A percentile compares a stretch with the other conserved stretches of the same genome.
Conservation (phyloP, 768 basidiomycete genomes). For the Porphyrellus cyaneotinctus region DNA sequence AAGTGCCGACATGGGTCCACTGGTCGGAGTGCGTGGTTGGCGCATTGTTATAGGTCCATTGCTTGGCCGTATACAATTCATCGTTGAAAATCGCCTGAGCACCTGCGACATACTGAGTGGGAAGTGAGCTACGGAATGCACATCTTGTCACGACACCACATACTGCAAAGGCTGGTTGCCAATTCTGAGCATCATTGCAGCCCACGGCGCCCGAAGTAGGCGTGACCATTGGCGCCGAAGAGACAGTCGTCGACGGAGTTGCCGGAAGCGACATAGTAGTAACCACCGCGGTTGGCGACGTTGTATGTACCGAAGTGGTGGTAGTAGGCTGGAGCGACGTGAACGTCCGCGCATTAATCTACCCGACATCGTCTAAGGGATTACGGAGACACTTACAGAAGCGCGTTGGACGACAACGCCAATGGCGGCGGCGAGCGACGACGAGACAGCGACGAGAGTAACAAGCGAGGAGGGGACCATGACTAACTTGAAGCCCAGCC, state of each 20-base stretch:
- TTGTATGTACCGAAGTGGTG: too few species aligned
- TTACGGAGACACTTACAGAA: constrained; percentile 5
- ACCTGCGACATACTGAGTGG: constrained; percentile 22
- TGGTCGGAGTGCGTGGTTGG: constrained; percentile 15
- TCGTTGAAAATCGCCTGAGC: constrained; percentile 18
- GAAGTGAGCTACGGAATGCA: background rate
- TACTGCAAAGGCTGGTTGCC: constrained; percentile 25
- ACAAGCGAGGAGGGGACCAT: constrained; percentile 15
- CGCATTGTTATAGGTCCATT: constrained; percentile 25
- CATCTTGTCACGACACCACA: background rate
- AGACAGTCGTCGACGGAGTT: too few species aligned
- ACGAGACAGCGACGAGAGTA: background rate
- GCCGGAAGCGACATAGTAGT: too few species aligned
- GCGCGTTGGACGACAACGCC: constrained; percentile 17
- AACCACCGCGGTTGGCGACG: too few species aligned
- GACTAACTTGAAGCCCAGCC: rapidly evolving
- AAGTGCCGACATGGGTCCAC: constrained; percentile 13
- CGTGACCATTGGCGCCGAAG: too few species aligned
- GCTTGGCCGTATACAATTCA: constrained; percentile 22
- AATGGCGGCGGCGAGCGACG: constrained; percentile 12
- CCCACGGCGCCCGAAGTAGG: too few species aligned
- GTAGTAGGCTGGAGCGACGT: constrained; percentile 2
- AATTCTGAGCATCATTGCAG: constrained; percentile 6
- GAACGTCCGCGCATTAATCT: background rate
- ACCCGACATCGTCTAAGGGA: rapidly evolving